Conservation (phyloP, 2,329 filamentous ascomycete genomes). For the Simplicillium sp. region DNA sequence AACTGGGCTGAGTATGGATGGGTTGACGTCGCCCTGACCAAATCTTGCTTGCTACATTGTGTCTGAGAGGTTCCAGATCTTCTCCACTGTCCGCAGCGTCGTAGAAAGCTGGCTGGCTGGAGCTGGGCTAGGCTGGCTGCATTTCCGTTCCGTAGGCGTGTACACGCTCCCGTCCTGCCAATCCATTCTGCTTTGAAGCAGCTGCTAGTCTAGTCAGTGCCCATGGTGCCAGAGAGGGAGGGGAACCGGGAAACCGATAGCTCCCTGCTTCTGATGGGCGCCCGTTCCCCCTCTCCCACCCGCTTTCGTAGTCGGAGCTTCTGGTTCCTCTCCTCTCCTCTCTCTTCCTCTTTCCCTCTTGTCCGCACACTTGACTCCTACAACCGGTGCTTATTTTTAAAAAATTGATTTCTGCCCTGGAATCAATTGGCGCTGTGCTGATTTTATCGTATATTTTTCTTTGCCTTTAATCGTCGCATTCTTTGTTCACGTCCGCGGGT, state of each 20-base stretch:
- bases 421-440: neutral
- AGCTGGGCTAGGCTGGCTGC: too few relatives aligned
- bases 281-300: slow-evolving; percentile 7
- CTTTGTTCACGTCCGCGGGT: neutral
- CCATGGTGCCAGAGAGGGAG: too few relatives aligned
- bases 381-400: neutral
- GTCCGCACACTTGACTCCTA: slow-evolving; percentile 1
- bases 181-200: too few relatives aligned
- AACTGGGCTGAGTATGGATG: too few relatives aligned
- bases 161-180: too few relatives aligned
- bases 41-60: too few relatives aligned
- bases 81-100: too few relatives aligned
- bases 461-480: slow-evolving; percentile 1
- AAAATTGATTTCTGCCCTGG: neutral
- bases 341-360: slow-evolving; percentile 8
- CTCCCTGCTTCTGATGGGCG: slow-evolving; percentile 6
- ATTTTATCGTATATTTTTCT: slow-evolving; percentile 4
- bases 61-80: too few relatives aligned
- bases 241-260: neutral
- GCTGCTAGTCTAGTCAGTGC: too few relatives aligned
- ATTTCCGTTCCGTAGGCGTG: too few relatives aligned
- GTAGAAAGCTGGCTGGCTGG: too few relatives aligned
- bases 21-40: too few relatives aligned
- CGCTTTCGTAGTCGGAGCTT: slow-evolving; percentile 6
- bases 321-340: slow-evolving; percentile 6